Conservation (phyloP, 805 yeast genomes). For the Millerago galiae region DNA sequence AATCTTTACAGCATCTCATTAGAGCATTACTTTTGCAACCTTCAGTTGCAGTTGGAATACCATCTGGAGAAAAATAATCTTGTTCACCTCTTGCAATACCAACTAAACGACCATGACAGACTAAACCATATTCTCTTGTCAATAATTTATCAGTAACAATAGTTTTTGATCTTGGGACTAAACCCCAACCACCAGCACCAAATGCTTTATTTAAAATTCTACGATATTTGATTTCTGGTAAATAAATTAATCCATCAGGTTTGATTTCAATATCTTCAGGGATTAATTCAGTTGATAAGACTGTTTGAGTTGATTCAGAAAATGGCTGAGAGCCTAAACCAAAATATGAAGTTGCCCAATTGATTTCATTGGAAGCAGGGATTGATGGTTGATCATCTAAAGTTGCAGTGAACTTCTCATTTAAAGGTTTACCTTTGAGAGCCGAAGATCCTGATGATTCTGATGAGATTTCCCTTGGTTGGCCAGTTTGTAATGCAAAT, state of each 20-base stretch:
- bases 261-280: slow-evolving; percentile 82
- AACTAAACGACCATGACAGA: slow-evolving; percentile 83
- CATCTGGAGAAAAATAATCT: slow-evolving; percentile 79
- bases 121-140: slow-evolving; percentile 84
- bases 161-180: slow-evolving; percentile 88
- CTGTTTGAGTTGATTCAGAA: slow-evolving; percentile 47
- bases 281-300: slow-evolving; percentile 56
- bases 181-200: slow-evolving; percentile 99
- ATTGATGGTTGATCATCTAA: slow-evolving; percentile 19
- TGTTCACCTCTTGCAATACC: slow-evolving; percentile 95
- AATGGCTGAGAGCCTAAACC: slow-evolving; percentile 85
- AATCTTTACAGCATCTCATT: slow-evolving; percentile 96
- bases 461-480: slow-evolving; percentile 6
- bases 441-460: slow-evolving; percentile 1
- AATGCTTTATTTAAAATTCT: slow-evolving; percentile 83
- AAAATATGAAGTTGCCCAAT: slow-evolving; percentile 85
- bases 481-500: slow-evolving; percentile 19
- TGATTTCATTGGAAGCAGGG: slow-evolving; percentile 24
- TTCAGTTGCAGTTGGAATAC: slow-evolving; percentile 92
- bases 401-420: slow-evolving; percentile 14
- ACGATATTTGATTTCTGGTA: slow-evolving; percentile 94
- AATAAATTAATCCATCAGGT: slow-evolving; percentile 87
- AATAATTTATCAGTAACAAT: slow-evolving; percentile 65
- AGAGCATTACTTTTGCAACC: slow-evolving; percentile 95
- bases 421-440: slow-evolving; percentile 14